These are phyloP conservation scores for Sphenostylis stenocarpa DNA, from an alignment of 306 rosid genomes.

Conservation along the genomic window DNA sequence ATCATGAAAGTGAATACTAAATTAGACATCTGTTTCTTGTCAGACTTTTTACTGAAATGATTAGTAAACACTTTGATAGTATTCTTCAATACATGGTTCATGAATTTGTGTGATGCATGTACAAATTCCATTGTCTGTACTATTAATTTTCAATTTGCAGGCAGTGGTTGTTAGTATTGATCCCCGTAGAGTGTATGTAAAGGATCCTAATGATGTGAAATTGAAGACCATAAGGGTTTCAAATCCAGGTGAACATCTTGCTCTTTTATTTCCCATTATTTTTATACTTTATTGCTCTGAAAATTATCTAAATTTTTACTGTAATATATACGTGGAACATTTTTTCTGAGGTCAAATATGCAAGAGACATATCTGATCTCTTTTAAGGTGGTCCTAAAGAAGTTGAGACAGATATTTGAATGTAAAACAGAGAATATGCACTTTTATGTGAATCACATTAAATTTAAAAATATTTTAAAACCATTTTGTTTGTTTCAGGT, in stretches of 20 bases:
- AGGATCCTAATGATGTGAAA: constrained; percentile 70
- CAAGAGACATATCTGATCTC: not conserved
- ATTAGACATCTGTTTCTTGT: constrained; percentile 2
- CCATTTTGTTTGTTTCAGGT: constrained; percentile 62
- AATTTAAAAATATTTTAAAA: not conserved
- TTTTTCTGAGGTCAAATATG: not conserved
- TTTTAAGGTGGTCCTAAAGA: not conserved
- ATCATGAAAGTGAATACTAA: not conserved
- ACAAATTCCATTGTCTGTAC: not conserved
- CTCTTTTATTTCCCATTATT: not conserved
- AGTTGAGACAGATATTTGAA: not conserved
- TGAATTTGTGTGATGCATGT: constrained; percentile 9
- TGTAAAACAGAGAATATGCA: not conserved
- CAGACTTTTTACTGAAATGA: constrained; percentile 8
- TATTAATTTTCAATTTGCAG: constrained; percentile 46
- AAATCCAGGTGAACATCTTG: constrained; percentile 57
- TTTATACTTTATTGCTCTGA: constrained; percentile 3
- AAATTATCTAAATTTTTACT: not conserved
- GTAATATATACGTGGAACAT: not conserved
- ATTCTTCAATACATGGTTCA: constrained; percentile 15
- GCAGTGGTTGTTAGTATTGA: constrained; percentile 97
- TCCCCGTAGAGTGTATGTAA: constrained; percentile 82
- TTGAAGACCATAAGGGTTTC: constrained; percentile 60
- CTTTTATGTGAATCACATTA: not conserved
- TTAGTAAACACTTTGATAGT: not conserved